Evolutionary conservation across 371 early-diverging fungal species (phyloP).

Genomic region (Parasitella parasitica): DNA sequence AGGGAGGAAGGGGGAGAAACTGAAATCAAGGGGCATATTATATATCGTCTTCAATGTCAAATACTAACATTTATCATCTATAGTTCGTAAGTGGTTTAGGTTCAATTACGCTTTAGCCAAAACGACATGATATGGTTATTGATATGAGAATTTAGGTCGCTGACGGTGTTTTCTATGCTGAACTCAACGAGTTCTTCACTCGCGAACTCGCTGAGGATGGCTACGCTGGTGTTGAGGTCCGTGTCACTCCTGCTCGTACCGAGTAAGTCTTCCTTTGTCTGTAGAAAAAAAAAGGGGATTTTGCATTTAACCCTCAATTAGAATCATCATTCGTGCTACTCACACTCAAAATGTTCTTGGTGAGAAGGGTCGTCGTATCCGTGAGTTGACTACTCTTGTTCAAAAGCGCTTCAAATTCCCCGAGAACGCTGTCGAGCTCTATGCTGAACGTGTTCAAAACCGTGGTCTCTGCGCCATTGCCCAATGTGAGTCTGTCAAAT

Average conservation of each 20-base stretch:
- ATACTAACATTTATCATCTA: constrained; percentile 2
- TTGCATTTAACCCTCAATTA: constrained; percentile 3
- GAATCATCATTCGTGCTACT: constrained; percentile 97
- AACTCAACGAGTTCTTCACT: constrained; percentile 98
- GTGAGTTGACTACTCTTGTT: constrained; percentile 97
- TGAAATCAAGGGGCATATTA: too few relatives aligned
- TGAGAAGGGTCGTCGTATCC: constrained; percentile 98
- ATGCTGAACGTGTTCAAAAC: constrained; percentile 98
- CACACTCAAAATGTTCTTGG: constrained; percentile 98
- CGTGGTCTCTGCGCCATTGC: constrained; percentile 99
- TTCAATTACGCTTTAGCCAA: neutral
- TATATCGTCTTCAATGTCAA: too few relatives aligned
- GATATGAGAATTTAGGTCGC: constrained; percentile 59
- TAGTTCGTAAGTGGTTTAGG: constrained; percentile 51
- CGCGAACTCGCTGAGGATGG: constrained; percentile 91
- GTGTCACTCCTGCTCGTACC: constrained; percentile 97
- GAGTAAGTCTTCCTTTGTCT: constrained; percentile 54
- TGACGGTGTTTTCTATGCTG: constrained; percentile 99
- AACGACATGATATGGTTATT: neutral
- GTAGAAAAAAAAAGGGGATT: too few relatives aligned
- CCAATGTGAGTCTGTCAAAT: constrained; percentile 98
- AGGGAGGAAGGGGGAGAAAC: neutral
- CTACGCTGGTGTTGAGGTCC: constrained; percentile 98
- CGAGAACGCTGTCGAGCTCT: constrained; percentile 96
- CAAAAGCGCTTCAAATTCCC: constrained; percentile 99